Evolutionary conservation across 2,329 filamentous ascomycete species (phyloP), one percentile per base, ranked within the genome.

Genomic region (Fonsecaea nubica): DNA sequence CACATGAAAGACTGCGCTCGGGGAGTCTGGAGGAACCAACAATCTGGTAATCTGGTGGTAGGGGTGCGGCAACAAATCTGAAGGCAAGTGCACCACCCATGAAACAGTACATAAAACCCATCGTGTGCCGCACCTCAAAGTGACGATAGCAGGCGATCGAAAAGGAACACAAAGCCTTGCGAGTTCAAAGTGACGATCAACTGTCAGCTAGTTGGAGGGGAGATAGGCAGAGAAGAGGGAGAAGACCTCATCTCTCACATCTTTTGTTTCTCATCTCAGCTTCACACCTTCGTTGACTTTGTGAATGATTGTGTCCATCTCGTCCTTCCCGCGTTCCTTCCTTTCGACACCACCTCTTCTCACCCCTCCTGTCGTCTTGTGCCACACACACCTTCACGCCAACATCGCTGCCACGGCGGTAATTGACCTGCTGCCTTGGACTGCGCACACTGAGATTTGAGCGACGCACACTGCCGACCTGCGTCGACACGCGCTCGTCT

Each of bases 101-200:
- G 65, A 70, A 70, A 70, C 68, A 66, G 48, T 50, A 70, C 65
- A 66, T 70, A 63, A 70, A 70, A 70, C 68, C 56, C 36, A 13
- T 66, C 21, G 36, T 40, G 65, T 60, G 65, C 63, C 62, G 58
- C 48, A 54, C 58, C 50, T 6, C 57, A 54, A 60, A 50, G 45
- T 10, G 25, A 25, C 45, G 18, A 50, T 50, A 38, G 42, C 15
- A 2, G 50, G 50, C 18, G 10, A 53, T 61, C 45, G 57, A 21
- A 30, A 48, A 48, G 57, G 40, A 15, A 48, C 57, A 59, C 40
- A 32, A 45, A 59, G 57, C 42, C 25, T 59, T 21, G 42, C 50
- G 30, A 59, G 32, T 18, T 50, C 10, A 40, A 61, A 33, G 38
- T 61, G 48, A 54, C 10, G 12, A 25, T 53, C 58, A 55, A 33